Base-by-base conservation (phyloP, 345 rosid species). In the Punica granatum region DNA sequence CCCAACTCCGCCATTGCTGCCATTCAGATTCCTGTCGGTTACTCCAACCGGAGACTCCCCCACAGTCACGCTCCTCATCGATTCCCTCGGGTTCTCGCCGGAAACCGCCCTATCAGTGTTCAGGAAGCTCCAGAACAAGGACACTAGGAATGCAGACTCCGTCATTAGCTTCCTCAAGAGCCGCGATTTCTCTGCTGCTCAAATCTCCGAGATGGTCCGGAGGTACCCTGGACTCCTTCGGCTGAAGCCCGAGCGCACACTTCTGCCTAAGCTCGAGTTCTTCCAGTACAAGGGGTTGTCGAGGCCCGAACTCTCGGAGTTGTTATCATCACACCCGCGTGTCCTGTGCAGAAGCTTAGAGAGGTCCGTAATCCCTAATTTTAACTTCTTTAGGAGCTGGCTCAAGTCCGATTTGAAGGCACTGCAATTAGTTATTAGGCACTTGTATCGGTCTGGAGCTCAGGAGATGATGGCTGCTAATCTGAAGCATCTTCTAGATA, bases 241-340 rank as follows among this genome's bases (percentile, higher is more conserved):
- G 15, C 2, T 4, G 31, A 56, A 53, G 4, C 82, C 77, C 77
- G 51, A 51, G n/a, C 74, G 61, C 28, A 77, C 44, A 34, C 70
- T 82, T 65, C 14, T 67, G 30, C 86, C 84, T 56, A 80, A 83
- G 56, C 25, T 83, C 3, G 66, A 83, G 15, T 79, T 76, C 56
- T 70, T 83, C 42, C 12, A 12, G 44, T 81, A 83, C 6, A 64
- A 39, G 65, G 87, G 85, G 1, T 15, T 74, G 35, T 73, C 82
- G 32, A 28, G 31, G n/a, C 3, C 64, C 21, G 80, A 69, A 0
- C 28, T 80, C 34, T 56, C 44, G 12, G 41, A 37, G n/a, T 28
- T 71, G 32, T 53, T 75, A 4, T 23, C 35, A 49, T 7, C 42
- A 42, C 8, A 14, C 67, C 73, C 79, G 0, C 0, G 11, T 16